Evolutionary conservation across 768 basidiomycete genomes (phyloP).

Genomic region (Leccinellum rugosiceps): DNA sequence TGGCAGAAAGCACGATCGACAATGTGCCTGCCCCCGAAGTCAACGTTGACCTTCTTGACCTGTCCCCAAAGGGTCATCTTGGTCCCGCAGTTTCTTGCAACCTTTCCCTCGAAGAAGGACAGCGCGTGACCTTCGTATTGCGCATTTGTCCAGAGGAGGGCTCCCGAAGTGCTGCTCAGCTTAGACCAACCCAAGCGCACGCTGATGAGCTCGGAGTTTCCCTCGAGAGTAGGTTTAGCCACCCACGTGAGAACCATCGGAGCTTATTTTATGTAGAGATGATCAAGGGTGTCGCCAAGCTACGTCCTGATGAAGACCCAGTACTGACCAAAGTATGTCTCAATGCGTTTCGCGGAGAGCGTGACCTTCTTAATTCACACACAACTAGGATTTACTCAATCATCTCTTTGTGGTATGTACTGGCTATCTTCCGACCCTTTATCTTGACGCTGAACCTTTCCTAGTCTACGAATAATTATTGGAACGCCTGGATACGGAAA

Average conservation of each 20-base stretch:
- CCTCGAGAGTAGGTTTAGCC: slow-evolving; percentile 36
- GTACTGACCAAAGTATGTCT: slow-evolving; percentile 55
- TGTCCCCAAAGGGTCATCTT: slow-evolving; percentile 68
- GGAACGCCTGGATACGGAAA: slow-evolving; percentile 86
- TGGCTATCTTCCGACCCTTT: not conserved
- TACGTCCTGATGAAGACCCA: slow-evolving; percentile 65
- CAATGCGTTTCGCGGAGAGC: not conserved
- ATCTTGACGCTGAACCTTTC: not conserved
- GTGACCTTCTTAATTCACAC: not conserved
- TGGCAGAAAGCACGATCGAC: slow-evolving; percentile 56
- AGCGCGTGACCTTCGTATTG: slow-evolving; percentile 86
- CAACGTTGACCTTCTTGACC: slow-evolving; percentile 57
- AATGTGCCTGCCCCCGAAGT: slow-evolving; percentile 51
- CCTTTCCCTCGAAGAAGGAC: slow-evolving; percentile 74
- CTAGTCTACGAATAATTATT: slow-evolving; percentile 74
- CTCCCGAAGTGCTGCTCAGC: not conserved
- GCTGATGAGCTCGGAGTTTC: slow-evolving; percentile 46
- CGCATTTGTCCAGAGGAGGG: slow-evolving; percentile 57
- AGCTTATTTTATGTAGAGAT: slow-evolving; percentile 33
- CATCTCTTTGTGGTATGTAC: slow-evolving; percentile 50
- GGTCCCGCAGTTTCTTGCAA: slow-evolving; percentile 61
- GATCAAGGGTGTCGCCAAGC: slow-evolving; percentile 41
- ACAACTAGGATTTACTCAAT: slow-evolving; percentile 50
- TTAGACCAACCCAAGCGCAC: slow-evolving; percentile 35
- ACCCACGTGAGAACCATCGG: not conserved